Evolutionary conservation across 1,284 basidiomycete species (phyloP), one percentile per base, ranked within the genome.

Genomic region (Rhodotorula sp.): DNA sequence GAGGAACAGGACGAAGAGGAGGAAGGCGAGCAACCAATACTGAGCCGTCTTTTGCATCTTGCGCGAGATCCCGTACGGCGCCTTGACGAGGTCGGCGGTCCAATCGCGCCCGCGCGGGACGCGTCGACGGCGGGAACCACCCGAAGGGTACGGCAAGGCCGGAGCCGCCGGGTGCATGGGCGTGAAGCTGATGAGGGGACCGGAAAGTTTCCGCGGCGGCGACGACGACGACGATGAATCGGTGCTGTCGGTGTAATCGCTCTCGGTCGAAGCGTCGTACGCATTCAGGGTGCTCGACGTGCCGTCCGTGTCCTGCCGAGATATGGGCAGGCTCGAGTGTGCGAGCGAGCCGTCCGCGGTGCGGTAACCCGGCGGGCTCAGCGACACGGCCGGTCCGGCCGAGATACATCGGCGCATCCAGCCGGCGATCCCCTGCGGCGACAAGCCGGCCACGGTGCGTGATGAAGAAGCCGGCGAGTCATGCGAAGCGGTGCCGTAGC

Each of bases 11-110:
- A 57, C 8, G 62, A 49, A 65, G 16, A 69, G 52, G 52, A 54
- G 45, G 23, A 65, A 10, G 23, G 62, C 67, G 67, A 69, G 14
- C 21, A 57, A 8, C 67, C 67, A 69, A 34, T 64, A 31, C 19
- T 59, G 58, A 4, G 55, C 7, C 18, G 64, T 19, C 21, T 64
- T 64, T 26, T 48, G 34, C 62, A 69, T 62, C 23, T 59, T 49
- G 14, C 67, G 62, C 31, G 67, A 64, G 14, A 50, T 28, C 3
- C 34, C 49, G 19, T 15, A 52, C 23, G 23, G 18, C 43, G n/a
- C 34, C 23, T 28, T 28, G 54, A 26, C 16, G 12, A 16, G 26
- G 12, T 55, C 54, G 54, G 18, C 14, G n/a, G 54, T 28, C 54
- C 50, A 52, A 26, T 55, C 54, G 26, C 15, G 15, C 54, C 26